These are phyloP conservation scores for Atalantia buxifolia DNA, from an alignment of 345 rosid genomes.

Conservation along the genomic window DNA sequence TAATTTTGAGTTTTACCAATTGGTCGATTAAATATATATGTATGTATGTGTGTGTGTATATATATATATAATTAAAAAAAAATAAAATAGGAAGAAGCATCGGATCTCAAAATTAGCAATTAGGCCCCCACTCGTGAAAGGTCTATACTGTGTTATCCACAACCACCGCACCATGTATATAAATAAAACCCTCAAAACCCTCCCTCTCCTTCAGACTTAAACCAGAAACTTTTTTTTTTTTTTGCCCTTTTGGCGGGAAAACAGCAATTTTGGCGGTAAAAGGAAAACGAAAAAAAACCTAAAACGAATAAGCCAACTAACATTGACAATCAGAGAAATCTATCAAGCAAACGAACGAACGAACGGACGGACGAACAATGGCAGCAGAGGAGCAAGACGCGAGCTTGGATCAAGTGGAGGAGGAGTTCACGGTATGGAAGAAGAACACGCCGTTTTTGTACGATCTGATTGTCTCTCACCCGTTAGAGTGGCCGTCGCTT, in stretches of 20 bases:
- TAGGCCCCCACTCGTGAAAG: no score
- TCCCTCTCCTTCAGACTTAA: neutral
- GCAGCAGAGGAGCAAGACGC: constrained; percentile 46
- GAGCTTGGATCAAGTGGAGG: constrained; percentile 60
- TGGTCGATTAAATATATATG: no score
- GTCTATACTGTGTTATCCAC: no score
- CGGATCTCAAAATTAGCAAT: no score
- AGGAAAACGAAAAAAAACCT: neutral
- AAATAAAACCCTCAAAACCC: neutral
- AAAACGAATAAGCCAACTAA: neutral
- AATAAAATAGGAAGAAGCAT: no score
- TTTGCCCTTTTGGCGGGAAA: neutral
- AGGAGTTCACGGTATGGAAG: constrained; percentile 83
- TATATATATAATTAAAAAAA: no score
- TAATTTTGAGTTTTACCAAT: no score
- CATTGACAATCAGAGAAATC: neutral
- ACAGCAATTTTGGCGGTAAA: constrained; percentile 24
- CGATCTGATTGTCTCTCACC: constrained; percentile 81
- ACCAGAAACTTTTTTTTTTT: neutral
- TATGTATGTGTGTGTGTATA: no score
- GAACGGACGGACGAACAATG: constrained; percentile 15
- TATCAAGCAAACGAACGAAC: neutral
- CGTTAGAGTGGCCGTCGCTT: constrained; percentile 97
- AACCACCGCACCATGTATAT: no score
- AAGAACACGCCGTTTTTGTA: constrained; percentile 90